Evolutionary conservation across 176 grass and related monocot genomes (phyloP).

Genomic region (Poa pratensis): DNA sequence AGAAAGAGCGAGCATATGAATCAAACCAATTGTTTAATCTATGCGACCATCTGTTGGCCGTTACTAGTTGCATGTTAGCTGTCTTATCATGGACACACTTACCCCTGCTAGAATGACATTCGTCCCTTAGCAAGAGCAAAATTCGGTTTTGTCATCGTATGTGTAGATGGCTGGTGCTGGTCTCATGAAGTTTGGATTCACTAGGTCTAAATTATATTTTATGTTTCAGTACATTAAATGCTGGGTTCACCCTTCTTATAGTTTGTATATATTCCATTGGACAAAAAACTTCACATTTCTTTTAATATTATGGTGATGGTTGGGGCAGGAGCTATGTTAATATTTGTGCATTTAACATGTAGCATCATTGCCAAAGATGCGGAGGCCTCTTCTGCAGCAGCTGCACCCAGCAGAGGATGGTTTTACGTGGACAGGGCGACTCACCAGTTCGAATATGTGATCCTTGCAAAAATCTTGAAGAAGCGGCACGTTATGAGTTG

Average conservation of each 20-base stretch:
- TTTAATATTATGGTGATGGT: not conserved
- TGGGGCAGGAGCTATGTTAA: slow-evolving; percentile 17
- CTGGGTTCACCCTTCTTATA: not conserved
- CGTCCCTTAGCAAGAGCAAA: not conserved
- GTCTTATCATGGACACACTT: not conserved
- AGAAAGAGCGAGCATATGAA: not conserved
- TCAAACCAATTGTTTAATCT: not conserved
- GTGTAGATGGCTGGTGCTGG: not conserved
- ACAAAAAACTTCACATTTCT: not conserved
- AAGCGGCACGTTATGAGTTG: slow-evolving; percentile 76
- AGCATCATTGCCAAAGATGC: slow-evolving; percentile 97
- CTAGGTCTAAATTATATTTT: not conserved
- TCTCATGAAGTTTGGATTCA: slow-evolving; percentile 12
- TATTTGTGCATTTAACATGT: slow-evolving; percentile 33
- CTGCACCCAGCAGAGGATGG: slow-evolving; percentile 88
- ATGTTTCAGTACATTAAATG: slow-evolving; percentile 26
- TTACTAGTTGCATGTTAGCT: not conserved
- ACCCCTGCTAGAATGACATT: not conserved
- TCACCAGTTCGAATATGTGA: slow-evolving; percentile 85
- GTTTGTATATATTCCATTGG: slow-evolving; percentile 4
- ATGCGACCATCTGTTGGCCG: not conserved
- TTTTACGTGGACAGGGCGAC: slow-evolving; percentile 91
- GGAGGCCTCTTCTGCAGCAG: slow-evolving; percentile 87
- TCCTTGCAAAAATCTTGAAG: slow-evolving; percentile 93
- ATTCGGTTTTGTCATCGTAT: not conserved